Evolutionary conservation across 116 monocot genomes (phyloP).

Genomic region (Dioscorea cayenensis): DNA sequence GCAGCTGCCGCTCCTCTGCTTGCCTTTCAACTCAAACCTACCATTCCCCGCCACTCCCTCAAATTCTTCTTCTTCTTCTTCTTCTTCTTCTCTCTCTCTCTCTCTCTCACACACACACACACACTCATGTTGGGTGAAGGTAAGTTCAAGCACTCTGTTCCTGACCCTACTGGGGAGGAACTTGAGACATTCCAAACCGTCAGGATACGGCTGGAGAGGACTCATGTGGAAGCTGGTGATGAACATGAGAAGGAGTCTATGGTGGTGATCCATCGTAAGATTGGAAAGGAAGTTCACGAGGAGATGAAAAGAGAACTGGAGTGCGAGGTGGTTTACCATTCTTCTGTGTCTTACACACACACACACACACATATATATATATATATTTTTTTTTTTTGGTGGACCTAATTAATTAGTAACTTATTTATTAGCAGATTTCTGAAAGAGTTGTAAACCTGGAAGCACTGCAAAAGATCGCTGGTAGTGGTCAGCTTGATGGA

Average conservation of each 20-base stretch:
- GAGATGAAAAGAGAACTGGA: slow-evolving; percentile 14
- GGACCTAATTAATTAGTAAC: not conserved
- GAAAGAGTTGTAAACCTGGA: slow-evolving; percentile 29
- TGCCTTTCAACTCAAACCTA: not conserved
- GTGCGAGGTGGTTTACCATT: slow-evolving; percentile 22
- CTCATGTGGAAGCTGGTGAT: not conserved
- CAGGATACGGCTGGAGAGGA: not conserved
- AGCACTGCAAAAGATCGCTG: slow-evolving; percentile 20
- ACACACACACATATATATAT: no score
- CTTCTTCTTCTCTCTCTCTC: no score
- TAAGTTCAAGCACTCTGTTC: not conserved
- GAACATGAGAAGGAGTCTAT: not conserved
- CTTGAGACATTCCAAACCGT: slow-evolving; percentile 14
- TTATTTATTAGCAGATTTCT: slow-evolving; percentile 18
- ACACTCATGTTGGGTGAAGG: not conserved
- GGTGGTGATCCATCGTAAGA: not conserved
- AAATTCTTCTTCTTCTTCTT: no score
- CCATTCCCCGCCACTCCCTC: not conserved
- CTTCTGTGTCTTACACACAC: not conserved
- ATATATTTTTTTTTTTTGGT: not conserved
- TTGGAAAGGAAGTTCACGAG: not conserved
- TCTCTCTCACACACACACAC: no score
- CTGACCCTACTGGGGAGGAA: slow-evolving; percentile 11
- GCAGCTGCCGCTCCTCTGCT: no score
- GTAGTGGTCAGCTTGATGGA: slow-evolving; percentile 18